phyloP scores from a whole-genome alignment of 2,329 filamentous ascomycete species.

The Aquanectria penicillioides region DNA sequence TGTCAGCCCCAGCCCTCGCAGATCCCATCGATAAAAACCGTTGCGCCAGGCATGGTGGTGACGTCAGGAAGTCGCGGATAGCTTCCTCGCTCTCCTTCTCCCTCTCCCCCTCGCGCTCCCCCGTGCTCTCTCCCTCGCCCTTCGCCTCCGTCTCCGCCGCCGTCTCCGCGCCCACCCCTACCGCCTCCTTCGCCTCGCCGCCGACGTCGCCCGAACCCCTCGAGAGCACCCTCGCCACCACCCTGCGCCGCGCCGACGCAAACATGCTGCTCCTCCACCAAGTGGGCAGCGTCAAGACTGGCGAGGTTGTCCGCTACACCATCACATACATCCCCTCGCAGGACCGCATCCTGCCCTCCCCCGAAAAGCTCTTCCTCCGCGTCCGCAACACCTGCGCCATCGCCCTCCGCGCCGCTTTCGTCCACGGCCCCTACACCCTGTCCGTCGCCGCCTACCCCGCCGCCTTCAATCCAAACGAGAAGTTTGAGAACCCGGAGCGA shows the following conservation, averaged over 20 bases:
- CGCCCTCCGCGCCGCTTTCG: conserved; percentile 91
- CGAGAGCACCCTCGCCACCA: conserved; percentile 14
- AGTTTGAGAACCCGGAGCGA: conserved; percentile 73
- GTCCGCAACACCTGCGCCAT: conserved; percentile 93
- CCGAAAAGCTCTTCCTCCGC: conserved; percentile 81
- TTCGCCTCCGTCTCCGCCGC: conserved; percentile 9
- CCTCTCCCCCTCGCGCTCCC: conserved; percentile 15
- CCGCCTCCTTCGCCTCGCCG: conserved; percentile 13
- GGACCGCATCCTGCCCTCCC: conserved; percentile 90
- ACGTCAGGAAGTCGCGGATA: conserved; percentile 36
- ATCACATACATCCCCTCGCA: conserved; percentile 90
- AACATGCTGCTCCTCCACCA: conserved; percentile 92
- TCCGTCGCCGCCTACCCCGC: conserved; percentile 88
- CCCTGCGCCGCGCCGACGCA: conserved; percentile 22
- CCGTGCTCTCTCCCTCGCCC: neutral
- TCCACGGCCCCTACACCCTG: conserved; percentile 94
- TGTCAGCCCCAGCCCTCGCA: neutral
- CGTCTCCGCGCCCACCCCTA: conserved; percentile 15
- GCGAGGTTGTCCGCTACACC: conserved; percentile 91
- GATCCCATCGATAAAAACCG: conserved; percentile 11
- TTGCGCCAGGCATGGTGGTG: conserved; percentile 38
- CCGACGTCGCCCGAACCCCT: conserved; percentile 9
- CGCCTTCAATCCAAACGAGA: conserved; percentile 83
- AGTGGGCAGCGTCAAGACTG: conserved; percentile 89
- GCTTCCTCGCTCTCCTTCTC: conserved; percentile 11